phyloP scores from a whole-genome alignment of 2,329 filamentous ascomycete species.

The Meredithiella fracta region DNA sequence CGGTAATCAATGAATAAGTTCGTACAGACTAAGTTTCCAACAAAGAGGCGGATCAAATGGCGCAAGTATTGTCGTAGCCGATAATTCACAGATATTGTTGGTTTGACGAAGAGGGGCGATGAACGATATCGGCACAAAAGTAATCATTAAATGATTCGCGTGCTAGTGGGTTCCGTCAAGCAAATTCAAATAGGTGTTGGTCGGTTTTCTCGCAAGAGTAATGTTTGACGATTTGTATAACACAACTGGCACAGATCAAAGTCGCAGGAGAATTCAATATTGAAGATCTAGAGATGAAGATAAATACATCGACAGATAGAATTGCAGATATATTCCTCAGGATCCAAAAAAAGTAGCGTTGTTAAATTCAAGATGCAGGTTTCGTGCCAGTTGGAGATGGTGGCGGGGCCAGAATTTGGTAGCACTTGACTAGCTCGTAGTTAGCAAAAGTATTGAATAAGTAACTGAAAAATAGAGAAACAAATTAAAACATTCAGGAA shows the following conservation, averaged over 20 bases:
- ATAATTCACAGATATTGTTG: background rate
- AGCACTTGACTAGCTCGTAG: background rate
- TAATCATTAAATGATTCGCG: background rate
- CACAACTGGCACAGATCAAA: too few relatives aligned
- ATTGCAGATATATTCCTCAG: too few relatives aligned
- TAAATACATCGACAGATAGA: too few relatives aligned
- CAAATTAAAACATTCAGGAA: background rate
- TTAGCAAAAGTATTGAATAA: background rate
- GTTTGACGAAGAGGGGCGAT: background rate
- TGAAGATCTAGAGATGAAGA: too few relatives aligned
- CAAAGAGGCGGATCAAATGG: too few relatives aligned
- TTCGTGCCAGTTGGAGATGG: background rate
- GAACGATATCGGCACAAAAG: slow-evolving; percentile 2
- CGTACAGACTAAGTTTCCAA: too few relatives aligned
- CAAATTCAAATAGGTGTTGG: background rate
- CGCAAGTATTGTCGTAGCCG: too few relatives aligned
- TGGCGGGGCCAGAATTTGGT: background rate
- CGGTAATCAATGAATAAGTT: too few relatives aligned
- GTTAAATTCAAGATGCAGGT: background rate
- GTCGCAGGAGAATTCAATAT: too few relatives aligned
- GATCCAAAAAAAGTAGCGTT: too few relatives aligned
- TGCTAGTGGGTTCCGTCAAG: background rate
- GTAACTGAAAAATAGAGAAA: background rate
- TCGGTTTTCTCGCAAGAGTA: background rate
- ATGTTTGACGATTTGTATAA: too few relatives aligned